Evolutionary conservation across 441 rosid species (phyloP), one percentile per base, ranked within the genome.

Genomic region (Populus hybrid): DNA sequence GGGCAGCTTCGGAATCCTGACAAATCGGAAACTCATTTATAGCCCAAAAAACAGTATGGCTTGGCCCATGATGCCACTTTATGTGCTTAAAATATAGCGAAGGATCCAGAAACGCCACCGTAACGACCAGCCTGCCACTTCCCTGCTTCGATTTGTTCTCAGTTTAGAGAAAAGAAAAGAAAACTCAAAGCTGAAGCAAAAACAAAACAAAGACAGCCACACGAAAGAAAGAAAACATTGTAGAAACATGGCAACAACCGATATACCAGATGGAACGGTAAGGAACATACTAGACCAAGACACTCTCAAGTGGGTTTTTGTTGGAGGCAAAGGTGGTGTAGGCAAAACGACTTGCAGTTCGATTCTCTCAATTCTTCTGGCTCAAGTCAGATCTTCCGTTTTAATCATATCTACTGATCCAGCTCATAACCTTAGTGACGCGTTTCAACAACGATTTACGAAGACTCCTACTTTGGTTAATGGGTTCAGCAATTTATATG

Each of bases 291-390:
- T 95, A 75, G 89, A 90, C 28, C 98, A 94, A 81, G 97, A 95
- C 0, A 80, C 84, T 82, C 94, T 95, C 2, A 94, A 95, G 85
- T 95, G 99, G 98, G 97, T 95, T 3, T 95, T 95, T 81, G 99
- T 95, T 23, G 98, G 99, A 30, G 99, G 99, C 8, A 95, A 95
- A 85, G 99, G 99, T 66, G 99, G 99, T 38, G 98, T 96, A 0
- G 98, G 99, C 57, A 96, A 96, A 87, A 96, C 99, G 61, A 94
- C 98, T 7, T 93, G 99, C 86, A 96, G 99, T 82, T 96, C 98
- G 3, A 91, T 94, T 73, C 82, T 96, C 36, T 85, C 99, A 59
- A 91, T 93, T 80, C 90, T 93, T 66, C 82, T 96, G 69, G 90
- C 98, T 42, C 74, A 77, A 77, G 94, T 94, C 78, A 90, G 99